phyloP scores from a whole-genome alignment of 352 stramenopile species.

The Pythium sukuiense region DNA sequence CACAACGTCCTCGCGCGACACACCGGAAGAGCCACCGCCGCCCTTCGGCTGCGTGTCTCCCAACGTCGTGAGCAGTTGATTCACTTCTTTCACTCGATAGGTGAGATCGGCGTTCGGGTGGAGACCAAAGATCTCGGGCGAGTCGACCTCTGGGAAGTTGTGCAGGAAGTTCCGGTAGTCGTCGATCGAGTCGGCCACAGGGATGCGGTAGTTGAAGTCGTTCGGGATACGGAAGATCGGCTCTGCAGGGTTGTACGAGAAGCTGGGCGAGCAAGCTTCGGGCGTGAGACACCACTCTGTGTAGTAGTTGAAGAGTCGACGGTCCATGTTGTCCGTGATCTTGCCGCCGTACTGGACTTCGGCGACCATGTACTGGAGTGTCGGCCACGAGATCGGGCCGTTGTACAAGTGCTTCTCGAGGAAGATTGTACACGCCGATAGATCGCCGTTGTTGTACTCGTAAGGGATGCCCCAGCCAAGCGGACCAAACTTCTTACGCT shows the following conservation, averaged over 20 bases:
- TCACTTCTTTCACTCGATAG: conserved; percentile 97
- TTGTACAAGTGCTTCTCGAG: conserved; percentile 99
- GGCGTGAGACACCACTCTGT: conserved; percentile 95
- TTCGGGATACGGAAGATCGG: conserved; percentile 96
- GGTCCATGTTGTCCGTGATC: conserved; percentile 99
- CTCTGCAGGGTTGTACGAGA: conserved; percentile 94
- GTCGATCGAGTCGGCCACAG: conserved; percentile 90
- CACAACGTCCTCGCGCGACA: conserved; percentile 95
- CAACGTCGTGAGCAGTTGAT: conserved; percentile 92
- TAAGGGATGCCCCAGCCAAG: conserved; percentile 98
- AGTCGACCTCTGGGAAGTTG: conserved; percentile 96
- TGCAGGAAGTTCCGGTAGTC: conserved; percentile 96
- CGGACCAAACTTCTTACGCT: conserved; percentile 98
- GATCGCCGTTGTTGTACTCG: conserved; percentile 98
- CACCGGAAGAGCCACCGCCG: conserved; percentile 82
- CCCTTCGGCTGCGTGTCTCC: conserved; percentile 95
- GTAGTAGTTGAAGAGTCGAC: conserved; percentile 97
- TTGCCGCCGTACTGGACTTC: conserved; percentile 99
- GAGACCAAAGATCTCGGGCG: conserved; percentile 98
- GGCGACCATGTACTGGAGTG: conserved; percentile 98
- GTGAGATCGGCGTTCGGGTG: conserved; percentile 98
- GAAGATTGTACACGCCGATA: conserved; percentile 97
- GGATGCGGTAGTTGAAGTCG: conserved; percentile 90
- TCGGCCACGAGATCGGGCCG: conserved; percentile 97
- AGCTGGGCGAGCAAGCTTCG: conserved; percentile 78